A percentile compares a stretch with the other conserved stretches of the same genome.
Conservation (phyloP, 306 rosid species). For the Prosopis cineraria region DNA sequence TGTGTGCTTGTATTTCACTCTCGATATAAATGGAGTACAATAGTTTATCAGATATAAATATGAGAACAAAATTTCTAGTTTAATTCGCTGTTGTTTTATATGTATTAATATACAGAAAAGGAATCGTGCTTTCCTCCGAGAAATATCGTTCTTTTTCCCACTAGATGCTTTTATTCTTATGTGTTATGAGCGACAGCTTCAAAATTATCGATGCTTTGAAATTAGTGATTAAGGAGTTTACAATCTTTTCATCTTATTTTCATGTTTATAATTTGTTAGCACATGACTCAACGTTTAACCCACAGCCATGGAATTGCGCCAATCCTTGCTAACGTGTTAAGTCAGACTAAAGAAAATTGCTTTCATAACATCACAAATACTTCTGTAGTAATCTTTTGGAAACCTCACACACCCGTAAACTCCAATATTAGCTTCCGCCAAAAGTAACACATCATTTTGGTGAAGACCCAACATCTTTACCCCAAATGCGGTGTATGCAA, state of each 20-base stretch:
- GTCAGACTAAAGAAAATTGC: not conserved
- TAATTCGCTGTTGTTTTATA: not conserved
- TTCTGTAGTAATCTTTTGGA: not conserved
- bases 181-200: too few species aligned
- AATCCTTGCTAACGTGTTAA: not conserved
- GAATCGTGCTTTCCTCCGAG: not conserved
- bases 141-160: too few species aligned
- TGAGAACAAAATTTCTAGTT: too few species aligned
- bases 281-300: not conserved
- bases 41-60: not conserved
- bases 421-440: not conserved
- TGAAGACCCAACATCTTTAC: not conserved
- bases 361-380: not conserved
- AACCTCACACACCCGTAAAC: too few species aligned
- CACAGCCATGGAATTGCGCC: not conserved
- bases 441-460: not conserved
- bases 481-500: not conserved
- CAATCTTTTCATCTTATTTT: not conserved
- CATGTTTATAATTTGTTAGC: not conserved
- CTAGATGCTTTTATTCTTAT: too few species aligned
- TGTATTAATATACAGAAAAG: not conserved
- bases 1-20: not conserved
- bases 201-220: not conserved
- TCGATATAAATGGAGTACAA: not conserved
- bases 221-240: not conserved